A percentile compares a stretch with the other conserved stretches of the same genome.
These are phyloP conservation scores for Bimuria novae-zelandiae DNA, from an alignment of 2,329 filamentous ascomycete genomes.

Conservation along the genomic window DNA sequence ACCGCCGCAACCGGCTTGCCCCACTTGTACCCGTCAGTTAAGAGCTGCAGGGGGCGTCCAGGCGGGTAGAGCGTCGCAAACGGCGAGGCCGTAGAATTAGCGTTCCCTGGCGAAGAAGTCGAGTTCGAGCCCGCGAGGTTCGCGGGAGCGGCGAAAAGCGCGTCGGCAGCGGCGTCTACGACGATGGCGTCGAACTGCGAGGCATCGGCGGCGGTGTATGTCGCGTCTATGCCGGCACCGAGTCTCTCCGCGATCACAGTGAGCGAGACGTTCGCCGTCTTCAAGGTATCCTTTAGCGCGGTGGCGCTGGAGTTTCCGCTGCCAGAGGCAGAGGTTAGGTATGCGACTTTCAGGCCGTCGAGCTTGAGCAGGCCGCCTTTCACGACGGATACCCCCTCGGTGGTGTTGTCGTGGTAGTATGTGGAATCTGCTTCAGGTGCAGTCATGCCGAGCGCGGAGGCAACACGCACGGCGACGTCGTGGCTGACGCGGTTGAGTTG, in stretches of 20 bases:
- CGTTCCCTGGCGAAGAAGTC: conserved; percentile 29
- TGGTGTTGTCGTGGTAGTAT: conserved; percentile 73
- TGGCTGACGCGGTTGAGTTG: conserved; percentile 73
- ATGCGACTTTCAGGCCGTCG: conserved; percentile 66
- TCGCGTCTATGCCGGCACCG: conserved; percentile 59
- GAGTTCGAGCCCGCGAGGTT: conserved; percentile 33
- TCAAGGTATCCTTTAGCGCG: conserved; percentile 60
- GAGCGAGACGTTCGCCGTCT: conserved; percentile 58
- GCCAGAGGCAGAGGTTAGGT: conserved; percentile 59
- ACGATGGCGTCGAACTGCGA: conserved; percentile 67
- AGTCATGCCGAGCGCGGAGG: conserved; percentile 62
- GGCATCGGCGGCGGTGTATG: conserved; percentile 69
- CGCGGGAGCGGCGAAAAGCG: conserved; percentile 58
- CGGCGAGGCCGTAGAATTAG: conserved; percentile 19
- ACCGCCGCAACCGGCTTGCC: conserved; percentile 71
- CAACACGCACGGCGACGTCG: conserved; percentile 69
- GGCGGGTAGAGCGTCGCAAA: conserved; percentile 64
- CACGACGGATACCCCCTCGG: conserved; percentile 64
- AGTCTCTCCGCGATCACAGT: conserved; percentile 66
- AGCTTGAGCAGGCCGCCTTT: conserved; percentile 63
- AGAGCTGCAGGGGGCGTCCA: conserved; percentile 66
- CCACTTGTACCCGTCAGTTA: conserved; percentile 67
- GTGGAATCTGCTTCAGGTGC: conserved; percentile 63
- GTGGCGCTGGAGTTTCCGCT: conserved; percentile 53
- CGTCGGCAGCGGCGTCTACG: conserved; percentile 56